Evolutionary conservation across 2,329 filamentous ascomycete species (phyloP).

Genomic region (Colletotrichum sublineola): DNA sequence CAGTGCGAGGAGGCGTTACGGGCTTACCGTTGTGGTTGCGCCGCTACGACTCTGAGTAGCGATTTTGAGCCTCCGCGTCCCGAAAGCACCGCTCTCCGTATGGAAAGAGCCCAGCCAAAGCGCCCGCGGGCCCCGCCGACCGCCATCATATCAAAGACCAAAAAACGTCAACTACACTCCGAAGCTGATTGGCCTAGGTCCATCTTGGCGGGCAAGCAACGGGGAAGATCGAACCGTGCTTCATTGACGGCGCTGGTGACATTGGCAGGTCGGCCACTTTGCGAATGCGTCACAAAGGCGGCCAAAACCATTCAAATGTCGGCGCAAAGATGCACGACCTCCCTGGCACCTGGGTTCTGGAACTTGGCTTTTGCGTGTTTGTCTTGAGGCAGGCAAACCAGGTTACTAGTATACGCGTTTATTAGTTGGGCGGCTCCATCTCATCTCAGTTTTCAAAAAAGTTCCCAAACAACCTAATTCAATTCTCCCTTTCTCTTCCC

Average conservation of each 20-base stretch:
- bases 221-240: too few species aligned
- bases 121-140: constrained; percentile 15
- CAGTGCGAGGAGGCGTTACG: not conserved
- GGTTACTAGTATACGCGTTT: not conserved
- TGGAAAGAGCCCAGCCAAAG: not conserved
- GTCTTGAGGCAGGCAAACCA: not conserved
- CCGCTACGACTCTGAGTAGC: not conserved
- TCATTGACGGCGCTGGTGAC: constrained; percentile 19
- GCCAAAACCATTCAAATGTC: not conserved
- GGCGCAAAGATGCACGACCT: not conserved
- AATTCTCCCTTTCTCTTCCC: not conserved
- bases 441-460: not conserved
- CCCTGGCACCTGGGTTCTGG: not conserved
- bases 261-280: not conserved
- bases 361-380: not conserved
- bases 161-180: too few species aligned
- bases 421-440: not conserved
- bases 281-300: not conserved
- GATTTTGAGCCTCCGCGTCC: constrained; percentile 11
- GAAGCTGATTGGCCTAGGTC: too few species aligned
- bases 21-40: not conserved
- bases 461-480: too few species aligned
- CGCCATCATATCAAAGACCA: too few species aligned
- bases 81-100: constrained; percentile 30
- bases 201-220: too few species aligned